These are phyloP conservation scores for Aspergillus vadensis DNA, from an alignment of 2,329 filamentous ascomycete genomes.

Conservation along the genomic window DNA sequence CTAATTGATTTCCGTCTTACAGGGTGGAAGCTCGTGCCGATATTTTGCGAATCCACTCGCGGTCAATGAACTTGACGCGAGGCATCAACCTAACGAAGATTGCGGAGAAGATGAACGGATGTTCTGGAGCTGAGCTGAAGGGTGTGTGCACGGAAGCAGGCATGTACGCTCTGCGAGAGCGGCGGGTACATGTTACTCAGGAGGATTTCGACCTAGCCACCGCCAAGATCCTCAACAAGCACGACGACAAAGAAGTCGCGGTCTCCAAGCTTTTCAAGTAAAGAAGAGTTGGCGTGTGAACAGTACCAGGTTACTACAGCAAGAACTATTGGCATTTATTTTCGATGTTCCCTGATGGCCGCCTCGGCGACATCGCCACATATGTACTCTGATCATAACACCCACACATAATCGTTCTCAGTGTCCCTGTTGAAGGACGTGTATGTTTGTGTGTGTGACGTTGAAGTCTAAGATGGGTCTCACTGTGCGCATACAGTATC, in stretches of 20 bases:
- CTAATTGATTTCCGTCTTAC: conserved; percentile 23
- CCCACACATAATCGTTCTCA: neutral
- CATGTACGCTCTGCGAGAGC: conserved; percentile 95
- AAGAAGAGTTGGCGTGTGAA: conserved; percentile 1
- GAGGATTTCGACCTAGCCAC: conserved; percentile 98
- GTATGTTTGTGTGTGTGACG: neutral
- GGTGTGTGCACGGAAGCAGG: conserved; percentile 98
- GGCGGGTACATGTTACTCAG: conserved; percentile 96
- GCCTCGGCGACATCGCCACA: neutral
- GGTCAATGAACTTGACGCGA: conserved; percentile 97
- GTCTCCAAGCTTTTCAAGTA: conserved; percentile 43
- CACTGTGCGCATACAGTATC: neutral
- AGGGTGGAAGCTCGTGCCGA: conserved; percentile 90
- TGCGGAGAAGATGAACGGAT: conserved; percentile 99
- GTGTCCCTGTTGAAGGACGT: neutral
- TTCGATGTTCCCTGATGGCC: neutral
- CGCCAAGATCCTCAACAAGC: conserved; percentile 99
- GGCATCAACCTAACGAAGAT: conserved; percentile 98
- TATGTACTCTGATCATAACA: neutral
- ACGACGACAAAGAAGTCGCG: conserved; percentile 87
- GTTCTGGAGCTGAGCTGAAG: conserved; percentile 95
- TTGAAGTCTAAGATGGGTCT: neutral
- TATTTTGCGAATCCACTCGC: conserved; percentile 94
- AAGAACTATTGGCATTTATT: neutral
- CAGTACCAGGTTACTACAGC: neutral